These are phyloP conservation scores for Protomyces inundatus DNA, from an alignment of 1,139 yeast genomes.

Conservation along the genomic window DNA sequence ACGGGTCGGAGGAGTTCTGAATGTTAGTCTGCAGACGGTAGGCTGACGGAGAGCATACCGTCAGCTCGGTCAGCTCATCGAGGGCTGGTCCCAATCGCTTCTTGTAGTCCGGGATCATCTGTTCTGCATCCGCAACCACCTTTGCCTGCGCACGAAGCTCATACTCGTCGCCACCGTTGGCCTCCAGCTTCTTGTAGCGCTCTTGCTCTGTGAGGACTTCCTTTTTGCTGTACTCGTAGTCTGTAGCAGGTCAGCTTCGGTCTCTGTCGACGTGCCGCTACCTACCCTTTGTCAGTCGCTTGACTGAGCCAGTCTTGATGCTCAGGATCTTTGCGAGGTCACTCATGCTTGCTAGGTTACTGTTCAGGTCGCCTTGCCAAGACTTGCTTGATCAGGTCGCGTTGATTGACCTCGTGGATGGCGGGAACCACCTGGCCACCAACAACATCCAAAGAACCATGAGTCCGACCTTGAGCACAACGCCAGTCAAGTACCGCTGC, in stretches of 20 bases:
- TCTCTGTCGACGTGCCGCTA: neutral
- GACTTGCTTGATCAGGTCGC: no score
- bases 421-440: no score
- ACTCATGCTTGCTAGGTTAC: neutral
- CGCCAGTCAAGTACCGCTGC: neutral
- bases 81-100: constrained; percentile 11
- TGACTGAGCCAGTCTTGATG: constrained; percentile 22
- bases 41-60: neutral
- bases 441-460: no score
- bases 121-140: constrained; percentile 25
- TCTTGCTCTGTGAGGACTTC: constrained; percentile 11
- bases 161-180: constrained; percentile 23
- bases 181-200: constrained; percentile 6
- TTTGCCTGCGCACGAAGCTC: constrained; percentile 20
- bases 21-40: neutral
- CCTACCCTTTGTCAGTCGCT: constrained; percentile 14
- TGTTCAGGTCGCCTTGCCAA: no score
- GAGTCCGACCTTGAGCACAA: no score
- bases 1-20: constrained; percentile 9
- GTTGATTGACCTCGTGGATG: no score
- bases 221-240: constrained; percentile 8
- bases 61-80: constrained; percentile 12
- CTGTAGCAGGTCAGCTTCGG: neutral
- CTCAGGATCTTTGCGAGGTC: constrained; percentile 3
- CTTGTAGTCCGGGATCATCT: constrained; percentile 21